A percentile compares a stretch with the other conserved stretches of the same genome.
Conservation (phyloP, 1,139 yeast genomes). For the Suhomyces guaymorum region DNA sequence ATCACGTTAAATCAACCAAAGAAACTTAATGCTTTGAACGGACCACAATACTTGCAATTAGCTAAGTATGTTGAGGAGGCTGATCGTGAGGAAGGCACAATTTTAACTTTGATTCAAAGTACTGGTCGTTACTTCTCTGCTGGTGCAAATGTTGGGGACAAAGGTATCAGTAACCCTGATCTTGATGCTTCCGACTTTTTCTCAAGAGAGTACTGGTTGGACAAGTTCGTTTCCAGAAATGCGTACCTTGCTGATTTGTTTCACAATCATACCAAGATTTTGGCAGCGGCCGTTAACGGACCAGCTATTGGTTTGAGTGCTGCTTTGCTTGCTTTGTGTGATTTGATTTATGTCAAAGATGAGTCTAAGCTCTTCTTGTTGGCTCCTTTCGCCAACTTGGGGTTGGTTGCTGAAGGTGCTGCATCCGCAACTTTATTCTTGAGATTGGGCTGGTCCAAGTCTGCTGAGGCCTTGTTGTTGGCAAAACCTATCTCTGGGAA, state of each 20-base stretch:
- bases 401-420: conserved; percentile 84
- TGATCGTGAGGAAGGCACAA: conserved; percentile 62
- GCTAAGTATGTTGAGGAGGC: conserved; percentile 66
- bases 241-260: conserved; percentile 67
- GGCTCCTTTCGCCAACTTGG: conserved; percentile 81
- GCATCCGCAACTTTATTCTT: conserved; percentile 66
- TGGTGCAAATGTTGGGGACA: conserved; percentile 70
- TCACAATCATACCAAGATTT: conserved; percentile 68
- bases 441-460: conserved; percentile 72
- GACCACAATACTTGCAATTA: conserved; percentile 62
- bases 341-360: conserved; percentile 69
- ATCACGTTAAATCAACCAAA: conserved; percentile 69
- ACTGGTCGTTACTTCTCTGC: conserved; percentile 81
- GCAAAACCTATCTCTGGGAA: conserved; percentile 65
- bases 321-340: conserved; percentile 73
- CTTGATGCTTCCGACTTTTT: conserved; percentile 31
- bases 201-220: conserved; percentile 57
- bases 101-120: conserved; percentile 67
- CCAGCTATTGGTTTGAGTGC: conserved; percentile 84
- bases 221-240: conserved; percentile 67
- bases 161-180: conserved; percentile 20
- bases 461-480: conserved; percentile 72
- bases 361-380: conserved; percentile 58
- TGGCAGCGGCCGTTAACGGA: conserved; percentile 79
- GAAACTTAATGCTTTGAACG: conserved; percentile 67